These are phyloP conservation scores for Globisporangium nunn DNA, from an alignment of 352 stramenopile genomes.

Conservation along the genomic window DNA sequence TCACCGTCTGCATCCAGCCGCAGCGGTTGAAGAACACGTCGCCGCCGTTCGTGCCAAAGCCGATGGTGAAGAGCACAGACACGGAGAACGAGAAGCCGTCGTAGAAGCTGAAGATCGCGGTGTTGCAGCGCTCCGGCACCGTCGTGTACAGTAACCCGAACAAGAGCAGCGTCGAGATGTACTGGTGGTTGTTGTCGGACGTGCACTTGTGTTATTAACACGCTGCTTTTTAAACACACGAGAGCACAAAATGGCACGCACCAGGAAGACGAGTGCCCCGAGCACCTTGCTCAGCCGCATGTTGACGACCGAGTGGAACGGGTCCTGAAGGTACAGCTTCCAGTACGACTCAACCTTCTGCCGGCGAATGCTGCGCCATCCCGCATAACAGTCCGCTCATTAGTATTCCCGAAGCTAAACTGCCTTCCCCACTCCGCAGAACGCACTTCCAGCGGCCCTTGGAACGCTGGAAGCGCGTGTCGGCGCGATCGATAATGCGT, in stretches of 20 bases:
- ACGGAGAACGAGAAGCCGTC: conserved; percentile 81
- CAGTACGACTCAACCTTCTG: conserved; percentile 75
- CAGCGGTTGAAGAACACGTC: conserved; percentile 90
- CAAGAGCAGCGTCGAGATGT: conserved; percentile 52
- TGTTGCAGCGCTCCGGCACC: conserved; percentile 55
- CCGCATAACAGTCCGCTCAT: background rate
- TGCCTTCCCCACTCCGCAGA: background rate
- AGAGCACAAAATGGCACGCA: conserved; percentile 13
- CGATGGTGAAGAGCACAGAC: conserved; percentile 75
- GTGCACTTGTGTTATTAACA: no score
- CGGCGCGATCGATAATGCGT: conserved; percentile 70
- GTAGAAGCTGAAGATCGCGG: conserved; percentile 56
- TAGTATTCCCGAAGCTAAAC: no score
- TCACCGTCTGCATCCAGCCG: conserved; percentile 88
- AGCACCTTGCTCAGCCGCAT: conserved; percentile 78
- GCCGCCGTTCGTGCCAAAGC: conserved; percentile 68
- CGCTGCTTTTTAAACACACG: background rate
- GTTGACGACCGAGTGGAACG: conserved; percentile 81
- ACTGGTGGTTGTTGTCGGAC: conserved; percentile 20
- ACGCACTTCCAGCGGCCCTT: conserved; percentile 78
- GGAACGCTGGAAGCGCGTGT: conserved; percentile 55
- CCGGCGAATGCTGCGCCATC: conserved; percentile 51
- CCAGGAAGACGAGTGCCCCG: conserved; percentile 23
- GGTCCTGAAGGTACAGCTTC: conserved; percentile 79
- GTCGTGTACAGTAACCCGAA: conserved; percentile 77